Conservation (phyloP, 1,284 basidiomycete species). For the Malassezia sympodialis region DNA sequence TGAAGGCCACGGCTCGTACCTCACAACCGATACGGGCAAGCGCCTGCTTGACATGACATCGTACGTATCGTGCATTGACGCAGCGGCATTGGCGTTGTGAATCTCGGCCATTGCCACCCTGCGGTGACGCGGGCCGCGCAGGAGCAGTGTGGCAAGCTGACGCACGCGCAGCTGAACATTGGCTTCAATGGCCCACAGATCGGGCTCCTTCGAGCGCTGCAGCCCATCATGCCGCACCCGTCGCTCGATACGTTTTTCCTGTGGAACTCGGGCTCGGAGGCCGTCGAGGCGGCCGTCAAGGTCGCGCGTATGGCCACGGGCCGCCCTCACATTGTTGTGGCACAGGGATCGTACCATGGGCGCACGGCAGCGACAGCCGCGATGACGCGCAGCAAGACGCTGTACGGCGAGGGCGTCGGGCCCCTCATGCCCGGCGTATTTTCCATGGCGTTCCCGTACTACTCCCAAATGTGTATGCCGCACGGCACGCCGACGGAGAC, state of each 20-base stretch:
- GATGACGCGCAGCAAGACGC: conserved; percentile 78
- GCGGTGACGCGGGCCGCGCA: conserved; percentile 38
- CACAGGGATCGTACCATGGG: conserved; percentile 56
- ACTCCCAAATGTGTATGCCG: conserved; percentile 70
- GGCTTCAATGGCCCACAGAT: conserved; percentile 32
- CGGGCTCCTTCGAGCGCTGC: conserved; percentile 29
- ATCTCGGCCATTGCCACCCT: conserved; percentile 45
- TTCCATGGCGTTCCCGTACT: conserved; percentile 77
- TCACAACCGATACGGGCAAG: conserved; percentile 33
- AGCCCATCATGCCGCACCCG: conserved; percentile 61
- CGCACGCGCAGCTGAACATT: conserved; percentile 46
- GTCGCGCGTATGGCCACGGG: conserved; percentile 64
- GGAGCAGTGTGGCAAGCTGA: conserved; percentile 39
- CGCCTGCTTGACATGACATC: conserved; percentile 43
- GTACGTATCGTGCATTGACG: conserved; percentile 2
- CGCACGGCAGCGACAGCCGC: conserved; percentile 63
- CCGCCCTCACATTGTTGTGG: conserved; percentile 74
- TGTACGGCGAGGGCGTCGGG: conserved; percentile 67
- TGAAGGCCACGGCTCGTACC: conserved; percentile 31
- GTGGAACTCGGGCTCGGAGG: conserved; percentile 88
- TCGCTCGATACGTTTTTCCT: conserved; percentile 70
- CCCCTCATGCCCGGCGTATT: conserved; percentile 81
- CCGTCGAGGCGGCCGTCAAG: conserved; percentile 64
- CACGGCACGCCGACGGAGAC: conserved; percentile 59
- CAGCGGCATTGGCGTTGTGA: conserved; percentile 42